Conservation (phyloP, 2,329 filamentous ascomycete species). For the Teratosphaeria epicoccoides region DNA sequence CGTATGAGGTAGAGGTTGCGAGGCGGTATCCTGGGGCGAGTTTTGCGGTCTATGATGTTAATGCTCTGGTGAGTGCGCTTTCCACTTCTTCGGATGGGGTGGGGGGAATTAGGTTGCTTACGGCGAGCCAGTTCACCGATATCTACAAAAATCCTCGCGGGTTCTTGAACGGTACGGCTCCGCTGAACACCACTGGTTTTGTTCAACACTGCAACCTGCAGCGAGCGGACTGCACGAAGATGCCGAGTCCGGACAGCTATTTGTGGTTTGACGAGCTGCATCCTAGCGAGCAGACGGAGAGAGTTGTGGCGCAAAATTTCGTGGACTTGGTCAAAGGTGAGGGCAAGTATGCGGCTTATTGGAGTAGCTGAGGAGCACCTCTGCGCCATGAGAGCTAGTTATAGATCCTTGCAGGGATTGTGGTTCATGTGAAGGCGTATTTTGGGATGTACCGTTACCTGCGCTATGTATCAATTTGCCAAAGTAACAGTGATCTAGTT, state of each 20-base stretch:
- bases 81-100: background rate
- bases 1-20: slow-evolving; percentile 34
- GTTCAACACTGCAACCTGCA: slow-evolving; percentile 44
- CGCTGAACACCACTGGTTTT: slow-evolving; percentile 51
- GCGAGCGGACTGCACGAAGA: slow-evolving; percentile 32
- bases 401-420: background rate
- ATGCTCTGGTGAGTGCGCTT: slow-evolving; percentile 39
- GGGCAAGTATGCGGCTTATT: slow-evolving; percentile 39
- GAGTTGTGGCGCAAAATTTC: slow-evolving; percentile 48
- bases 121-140: slow-evolving; percentile 45
- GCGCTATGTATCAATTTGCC: background rate
- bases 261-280: slow-evolving; percentile 68
- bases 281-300: slow-evolving; percentile 53
- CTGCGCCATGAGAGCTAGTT: background rate
- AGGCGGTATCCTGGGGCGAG: slow-evolving; percentile 43
- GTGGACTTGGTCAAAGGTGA: slow-evolving; percentile 42
- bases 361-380: slow-evolving; percentile 11
- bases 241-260: slow-evolving; percentile 46
- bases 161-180: slow-evolving; percentile 53
- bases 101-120: background rate
- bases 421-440: background rate
- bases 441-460: background rate
- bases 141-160: slow-evolving; percentile 49
- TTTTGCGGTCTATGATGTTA: slow-evolving; percentile 57
- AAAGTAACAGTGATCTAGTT: too few species aligned